Evolutionary conservation across 345 rosid genomes (phyloP).

Genomic region (Euphorbia tirucalli): DNA sequence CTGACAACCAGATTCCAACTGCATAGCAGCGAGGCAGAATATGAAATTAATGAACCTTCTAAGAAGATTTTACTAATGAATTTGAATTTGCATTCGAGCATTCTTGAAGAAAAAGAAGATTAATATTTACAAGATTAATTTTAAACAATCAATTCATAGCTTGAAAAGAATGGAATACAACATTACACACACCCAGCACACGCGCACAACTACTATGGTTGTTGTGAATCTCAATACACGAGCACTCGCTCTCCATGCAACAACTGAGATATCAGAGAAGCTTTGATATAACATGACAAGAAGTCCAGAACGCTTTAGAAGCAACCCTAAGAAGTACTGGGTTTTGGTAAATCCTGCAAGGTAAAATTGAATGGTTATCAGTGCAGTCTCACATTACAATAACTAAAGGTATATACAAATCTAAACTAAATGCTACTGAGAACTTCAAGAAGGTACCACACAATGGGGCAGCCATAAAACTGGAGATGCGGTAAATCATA

Average conservation of each 20-base stretch:
- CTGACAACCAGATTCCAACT: not conserved
- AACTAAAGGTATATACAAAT: not conserved
- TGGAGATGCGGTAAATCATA: not conserved
- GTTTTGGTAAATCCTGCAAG: constrained; percentile 84
- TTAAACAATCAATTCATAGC: constrained; percentile 21
- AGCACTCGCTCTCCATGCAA: constrained; percentile 21
- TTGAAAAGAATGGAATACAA: too few species aligned
- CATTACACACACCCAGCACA: constrained; percentile 20
- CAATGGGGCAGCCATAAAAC: not conserved
- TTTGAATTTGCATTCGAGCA: constrained; percentile 38
- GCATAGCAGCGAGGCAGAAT: not conserved
- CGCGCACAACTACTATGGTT: constrained; percentile 23
- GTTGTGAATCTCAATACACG: too few species aligned
- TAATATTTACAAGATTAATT: constrained; percentile 39
- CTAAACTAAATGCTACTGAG: not conserved
- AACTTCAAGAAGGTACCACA: not conserved
- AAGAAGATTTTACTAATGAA: constrained; percentile 19
- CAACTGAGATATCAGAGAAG: constrained; percentile 47
- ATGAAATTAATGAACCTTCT: not conserved
- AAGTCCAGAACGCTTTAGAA: constrained; percentile 85
- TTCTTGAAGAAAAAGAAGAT: not conserved
- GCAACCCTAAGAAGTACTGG: constrained; percentile 73
- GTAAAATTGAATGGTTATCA: not conserved
- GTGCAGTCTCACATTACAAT: not conserved
- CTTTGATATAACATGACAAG: constrained; percentile 79